Evolutionary conservation across 768 basidiomycete genomes (phyloP), one percentile per base, ranked within the genome.

Genomic region (Galerina sulciceps): DNA sequence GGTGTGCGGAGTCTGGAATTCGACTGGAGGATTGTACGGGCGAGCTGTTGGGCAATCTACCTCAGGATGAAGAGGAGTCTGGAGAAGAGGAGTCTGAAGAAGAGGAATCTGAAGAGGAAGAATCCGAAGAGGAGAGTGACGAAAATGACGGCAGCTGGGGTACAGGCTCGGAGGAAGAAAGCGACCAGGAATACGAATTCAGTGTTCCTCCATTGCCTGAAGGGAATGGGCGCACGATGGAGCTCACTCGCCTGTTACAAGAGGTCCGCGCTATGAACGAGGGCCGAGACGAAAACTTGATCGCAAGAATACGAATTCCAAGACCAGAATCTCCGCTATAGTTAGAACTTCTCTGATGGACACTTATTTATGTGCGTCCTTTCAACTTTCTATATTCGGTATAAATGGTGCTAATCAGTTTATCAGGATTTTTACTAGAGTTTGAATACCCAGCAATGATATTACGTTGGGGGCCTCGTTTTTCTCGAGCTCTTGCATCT

Each of bases 21-120:
- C 71, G 86, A 42, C 67, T 93, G 49, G 90, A 93, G 71, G 91
- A 93, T 69, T 92, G 90, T 65, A 91, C 91, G 0, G 90, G 89
- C 0, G 83, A 76, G 11, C 63, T 77, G 51, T 71, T 93, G 37
- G 91, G 91, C 0, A 77, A 73, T 1, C 65, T 84, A 23, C 82
- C 81, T 8, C 65, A 71, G 38, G 73, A 74, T 42, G 76, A 74
- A 1, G 69, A 65, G 1, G 71, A 68, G 26, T 31, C 26, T 31
- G 26, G 8, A 31, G 26, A 31, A 1, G 65, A 67, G 0, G 69
- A 74, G 11, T 69, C 71, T 0, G 73, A 69, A 1, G 72, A 71
- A 0, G 72, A 68, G 8, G 72, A 68, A 6, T 67, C 65, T 2
- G 69, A 71, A 0, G 69, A 74, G 9, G 71, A 70, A 2, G 73